These are phyloP conservation scores for Leccinum sublutescens DNA, from an alignment of 768 basidiomycete species.

Conservation along the genomic window DNA sequence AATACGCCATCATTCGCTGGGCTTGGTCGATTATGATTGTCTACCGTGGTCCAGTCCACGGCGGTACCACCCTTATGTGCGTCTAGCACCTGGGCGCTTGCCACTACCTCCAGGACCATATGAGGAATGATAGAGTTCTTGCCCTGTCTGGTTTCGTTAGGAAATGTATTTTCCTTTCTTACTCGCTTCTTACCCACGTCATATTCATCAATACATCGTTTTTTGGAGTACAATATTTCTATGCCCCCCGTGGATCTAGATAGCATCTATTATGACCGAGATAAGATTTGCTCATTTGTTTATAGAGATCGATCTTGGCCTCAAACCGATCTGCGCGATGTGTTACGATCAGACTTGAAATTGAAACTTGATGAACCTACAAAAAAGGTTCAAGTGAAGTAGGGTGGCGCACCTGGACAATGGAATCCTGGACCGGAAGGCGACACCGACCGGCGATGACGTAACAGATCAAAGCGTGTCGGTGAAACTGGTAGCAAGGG, in stretches of 20 bases:
- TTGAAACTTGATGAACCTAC: not conserved
- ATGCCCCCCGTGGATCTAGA: not conserved
- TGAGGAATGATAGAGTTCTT: not conserved
- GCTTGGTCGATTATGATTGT: conserved; percentile 19
- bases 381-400: not conserved
- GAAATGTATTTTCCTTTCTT: not conserved
- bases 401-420: not conserved
- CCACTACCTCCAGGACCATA: conserved; percentile 16
- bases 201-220: not conserved
- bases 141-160: not conserved
- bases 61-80: conserved; percentile 20
- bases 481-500: not conserved
- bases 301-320: not conserved
- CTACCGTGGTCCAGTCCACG: not conserved
- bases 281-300: not conserved
- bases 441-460: not conserved
- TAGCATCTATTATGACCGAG: not conserved
- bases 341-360: not conserved
- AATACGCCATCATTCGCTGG: conserved; percentile 19
- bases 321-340: not conserved
- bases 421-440: not conserved
- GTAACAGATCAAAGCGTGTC: not conserved
- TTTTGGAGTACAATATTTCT: not conserved
- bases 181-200: not conserved
- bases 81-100: conserved; percentile 13